Evolutionary conservation across 768 basidiomycete species (phyloP).

Genomic region (Clathrus columnatus): DNA sequence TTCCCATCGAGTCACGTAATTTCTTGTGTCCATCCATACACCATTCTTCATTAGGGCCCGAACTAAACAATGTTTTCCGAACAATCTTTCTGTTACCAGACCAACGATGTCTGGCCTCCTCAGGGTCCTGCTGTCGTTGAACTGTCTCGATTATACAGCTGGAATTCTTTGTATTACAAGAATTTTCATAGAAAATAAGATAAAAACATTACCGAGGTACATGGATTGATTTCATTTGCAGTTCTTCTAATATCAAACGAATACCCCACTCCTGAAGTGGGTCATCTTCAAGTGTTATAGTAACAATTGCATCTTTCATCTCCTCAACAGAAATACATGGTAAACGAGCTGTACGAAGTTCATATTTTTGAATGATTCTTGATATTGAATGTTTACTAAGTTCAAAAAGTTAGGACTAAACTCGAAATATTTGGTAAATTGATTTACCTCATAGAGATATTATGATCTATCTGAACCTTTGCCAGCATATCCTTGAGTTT

Average conservation of each 20-base stretch:
- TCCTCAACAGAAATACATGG: background rate
- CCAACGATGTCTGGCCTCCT: background rate
- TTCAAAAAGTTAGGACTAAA: background rate
- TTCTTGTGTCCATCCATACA: background rate
- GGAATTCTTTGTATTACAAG: background rate
- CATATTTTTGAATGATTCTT: background rate
- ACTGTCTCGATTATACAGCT: background rate
- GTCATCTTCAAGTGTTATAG: background rate
- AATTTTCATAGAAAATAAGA: background rate
- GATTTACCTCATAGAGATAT: background rate
- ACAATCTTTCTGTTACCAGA: background rate
- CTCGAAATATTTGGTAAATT: too few relatives aligned
- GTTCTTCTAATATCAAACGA: background rate
- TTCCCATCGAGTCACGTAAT: background rate
- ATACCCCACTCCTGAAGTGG: background rate
- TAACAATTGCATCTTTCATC: background rate
- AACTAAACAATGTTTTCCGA: background rate
- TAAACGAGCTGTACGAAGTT: background rate
- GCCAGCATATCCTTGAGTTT: background rate
- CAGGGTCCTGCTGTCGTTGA: background rate
- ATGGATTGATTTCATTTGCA: background rate
- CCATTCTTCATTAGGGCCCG: background rate
- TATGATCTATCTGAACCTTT: background rate
- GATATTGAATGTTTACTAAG: background rate
- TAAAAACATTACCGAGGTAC: background rate